A percentile compares a stretch with the other conserved stretches of the same genome.
Conservation (phyloP, 345 rosid species). For the Lagerstroemia speciosa region DNA sequence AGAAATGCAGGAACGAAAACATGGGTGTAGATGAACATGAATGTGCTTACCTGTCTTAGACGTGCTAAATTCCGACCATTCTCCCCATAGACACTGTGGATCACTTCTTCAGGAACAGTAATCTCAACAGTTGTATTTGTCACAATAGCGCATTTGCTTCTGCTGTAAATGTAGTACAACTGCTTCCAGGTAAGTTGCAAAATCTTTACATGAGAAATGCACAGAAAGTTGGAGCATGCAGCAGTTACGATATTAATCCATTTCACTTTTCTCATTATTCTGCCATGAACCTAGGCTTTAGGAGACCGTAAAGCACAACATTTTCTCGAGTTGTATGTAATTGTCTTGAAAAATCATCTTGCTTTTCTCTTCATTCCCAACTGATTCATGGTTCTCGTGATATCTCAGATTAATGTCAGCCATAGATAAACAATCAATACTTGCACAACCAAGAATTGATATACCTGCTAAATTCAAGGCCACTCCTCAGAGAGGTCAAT, state of each 20-base stretch:
- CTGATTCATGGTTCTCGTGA: neutral
- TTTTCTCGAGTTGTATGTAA: neutral
- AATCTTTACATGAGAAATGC: neutral
- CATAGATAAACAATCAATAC: neutral
- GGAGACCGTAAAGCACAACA: neutral
- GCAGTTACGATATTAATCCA: neutral
- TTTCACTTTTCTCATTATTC: neutral
- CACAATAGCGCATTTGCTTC: slow-evolving; percentile 70
- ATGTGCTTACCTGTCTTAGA: slow-evolving; percentile 51
- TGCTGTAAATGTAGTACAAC: slow-evolving; percentile 36
- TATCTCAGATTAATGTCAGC: neutral
- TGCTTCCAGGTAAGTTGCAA: neutral
- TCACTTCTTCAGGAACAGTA: slow-evolving; percentile 56
- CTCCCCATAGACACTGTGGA: slow-evolving; percentile 79
- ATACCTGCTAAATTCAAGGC: slow-evolving; percentile 70
- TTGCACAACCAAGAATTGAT: neutral
- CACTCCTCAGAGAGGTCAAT: slow-evolving; percentile 42
- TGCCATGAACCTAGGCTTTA: neutral
- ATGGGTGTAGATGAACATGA: neutral
- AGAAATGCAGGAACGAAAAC: neutral
- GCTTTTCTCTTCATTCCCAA: neutral
- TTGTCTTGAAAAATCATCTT: neutral
- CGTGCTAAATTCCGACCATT: slow-evolving; percentile 67
- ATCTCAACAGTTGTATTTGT: slow-evolving; percentile 85
- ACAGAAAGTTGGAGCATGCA: slow-evolving; percentile 1